These are phyloP conservation scores for Heritiera fomes DNA, from an alignment of 345 rosid genomes.

Conservation along the genomic window DNA sequence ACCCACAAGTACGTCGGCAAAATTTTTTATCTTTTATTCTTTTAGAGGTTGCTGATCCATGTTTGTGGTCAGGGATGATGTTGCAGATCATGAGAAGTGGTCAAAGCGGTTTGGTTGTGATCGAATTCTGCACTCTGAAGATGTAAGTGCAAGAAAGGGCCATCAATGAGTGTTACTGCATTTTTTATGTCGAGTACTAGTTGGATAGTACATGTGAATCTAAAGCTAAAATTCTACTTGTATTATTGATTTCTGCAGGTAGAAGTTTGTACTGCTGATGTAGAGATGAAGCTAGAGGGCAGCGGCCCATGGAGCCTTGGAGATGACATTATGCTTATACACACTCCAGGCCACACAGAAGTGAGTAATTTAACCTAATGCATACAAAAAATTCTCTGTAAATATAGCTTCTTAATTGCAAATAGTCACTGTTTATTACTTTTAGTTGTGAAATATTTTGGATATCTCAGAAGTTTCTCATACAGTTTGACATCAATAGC, in stretches of 20 bases:
- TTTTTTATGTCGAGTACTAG: neutral
- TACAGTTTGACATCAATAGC: neutral
- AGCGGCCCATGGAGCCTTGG: constrained; percentile 63
- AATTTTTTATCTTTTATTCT: neutral
- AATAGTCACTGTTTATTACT: neutral
- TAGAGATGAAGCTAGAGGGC: constrained; percentile 61
- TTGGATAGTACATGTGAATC: neutral
- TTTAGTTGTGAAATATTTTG: neutral
- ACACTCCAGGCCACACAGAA: constrained; percentile 57
- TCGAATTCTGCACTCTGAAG: constrained; percentile 58
- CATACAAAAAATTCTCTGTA: neutral
- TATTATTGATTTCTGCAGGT: constrained; percentile 37
- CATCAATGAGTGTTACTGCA: neutral
- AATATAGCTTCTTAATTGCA: neutral
- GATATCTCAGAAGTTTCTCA: neutral
- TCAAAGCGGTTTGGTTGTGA: constrained; percentile 46
- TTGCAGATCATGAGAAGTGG: constrained; percentile 73
- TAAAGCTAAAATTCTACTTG: neutral
- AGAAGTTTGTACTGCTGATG: constrained; percentile 45
- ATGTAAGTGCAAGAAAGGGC: constrained; percentile 31
- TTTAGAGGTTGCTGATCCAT: constrained; percentile 20
- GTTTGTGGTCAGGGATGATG: constrained; percentile 54
- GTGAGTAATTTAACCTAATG: constrained; percentile 36
- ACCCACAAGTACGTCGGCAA: constrained; percentile 50
- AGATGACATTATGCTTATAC: constrained; percentile 51